Percentiles rank a stretch among this genome's conserved stretches.
phyloP scores from a whole-genome alignment of 2,329 filamentous ascomycete species.

The Exophiala aquamarina region DNA sequence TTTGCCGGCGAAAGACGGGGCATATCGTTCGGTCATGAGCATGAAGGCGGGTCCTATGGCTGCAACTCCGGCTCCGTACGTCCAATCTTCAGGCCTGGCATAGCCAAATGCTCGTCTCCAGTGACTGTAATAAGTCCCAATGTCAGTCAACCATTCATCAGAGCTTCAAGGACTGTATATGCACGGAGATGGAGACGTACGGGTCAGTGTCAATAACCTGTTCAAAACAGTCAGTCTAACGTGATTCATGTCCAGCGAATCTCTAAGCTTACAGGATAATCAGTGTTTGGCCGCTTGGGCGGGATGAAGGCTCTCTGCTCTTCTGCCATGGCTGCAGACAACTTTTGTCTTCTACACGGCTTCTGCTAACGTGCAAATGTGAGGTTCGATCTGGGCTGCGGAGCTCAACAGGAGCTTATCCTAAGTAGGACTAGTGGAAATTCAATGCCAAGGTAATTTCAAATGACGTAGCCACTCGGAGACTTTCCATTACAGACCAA shows the following conservation, averaged over 20 bases:
- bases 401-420: slow-evolving; percentile 19
- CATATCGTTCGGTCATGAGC: slow-evolving; percentile 76
- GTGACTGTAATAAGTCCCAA: slow-evolving; percentile 60
- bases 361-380: slow-evolving; percentile 9
- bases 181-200: slow-evolving; percentile 57
- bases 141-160: slow-evolving; percentile 29
- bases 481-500: slow-evolving; percentile 1
- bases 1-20: slow-evolving; percentile 80
- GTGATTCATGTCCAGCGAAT: slow-evolving; percentile 5
- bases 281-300: slow-evolving; percentile 75
- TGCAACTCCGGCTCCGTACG: slow-evolving; percentile 65
- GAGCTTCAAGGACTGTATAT: background rate
- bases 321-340: slow-evolving; percentile 24
- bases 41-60: slow-evolving; percentile 74
- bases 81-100: slow-evolving; percentile 82
- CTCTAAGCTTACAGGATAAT: slow-evolving; percentile 73
- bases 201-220: slow-evolving; percentile 99
- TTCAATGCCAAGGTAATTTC: background rate
- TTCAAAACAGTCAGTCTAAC: slow-evolving; percentile 31
- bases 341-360: slow-evolving; percentile 1
- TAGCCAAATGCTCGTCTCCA: slow-evolving; percentile 87
- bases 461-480: slow-evolving; percentile 22
- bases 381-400: slow-evolving; percentile 17
- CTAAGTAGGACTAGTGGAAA: slow-evolving; percentile 6
- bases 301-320: slow-evolving; percentile 56